Evolutionary conservation across 768 basidiomycete species (phyloP), one percentile per base, ranked within the genome.

Genomic region (Serendipita sp.): DNA sequence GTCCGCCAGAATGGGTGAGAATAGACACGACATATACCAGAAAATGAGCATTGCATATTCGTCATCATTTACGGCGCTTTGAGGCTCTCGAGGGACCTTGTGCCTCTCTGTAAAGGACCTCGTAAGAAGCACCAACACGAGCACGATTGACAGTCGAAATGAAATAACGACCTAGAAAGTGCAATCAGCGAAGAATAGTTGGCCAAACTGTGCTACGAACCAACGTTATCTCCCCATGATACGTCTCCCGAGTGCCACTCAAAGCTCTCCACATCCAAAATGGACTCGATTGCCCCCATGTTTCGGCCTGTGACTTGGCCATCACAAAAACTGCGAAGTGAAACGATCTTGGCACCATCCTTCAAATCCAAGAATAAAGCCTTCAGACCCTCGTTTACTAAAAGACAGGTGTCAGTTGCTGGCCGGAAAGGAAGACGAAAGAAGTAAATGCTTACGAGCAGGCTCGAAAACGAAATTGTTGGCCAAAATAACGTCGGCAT

Each of bases 291-390:
- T 11, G 52, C 52, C 16, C 52, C 52, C 10, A 53, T 53, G 29
- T 53, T 53, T 31, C 52, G 10, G 11, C 13, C 52, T 0, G 52
- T 53, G 16, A 53, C 52, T 31, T 53, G 52, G 1, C 52, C 52
- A 53, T 53, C 52, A 53, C 52, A 53, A 31, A 53, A 53, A 31
- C 52, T 53, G 52, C 52, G 52, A 27, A 99, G 75, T 18, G 90
- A 92, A 43, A 98, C 82, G 53, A 99, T 88, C 55, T 85, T 85
- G 0, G 93, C 91, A 18, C 91, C 90, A 65, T 95, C 91, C 70
- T 92, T 96, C 66, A 98, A 76, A 70, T 99, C 96, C 63, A 99
- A 77, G 74, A 98, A 98, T 70, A 91, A 87, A 33, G 88, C 85
- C 50, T 88, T 80, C 15, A 99, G 75, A 0, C 85, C 82, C 70